Conservation (phyloP, 2,329 filamentous ascomycete genomes). For the Diaporthe citriasiana region DNA sequence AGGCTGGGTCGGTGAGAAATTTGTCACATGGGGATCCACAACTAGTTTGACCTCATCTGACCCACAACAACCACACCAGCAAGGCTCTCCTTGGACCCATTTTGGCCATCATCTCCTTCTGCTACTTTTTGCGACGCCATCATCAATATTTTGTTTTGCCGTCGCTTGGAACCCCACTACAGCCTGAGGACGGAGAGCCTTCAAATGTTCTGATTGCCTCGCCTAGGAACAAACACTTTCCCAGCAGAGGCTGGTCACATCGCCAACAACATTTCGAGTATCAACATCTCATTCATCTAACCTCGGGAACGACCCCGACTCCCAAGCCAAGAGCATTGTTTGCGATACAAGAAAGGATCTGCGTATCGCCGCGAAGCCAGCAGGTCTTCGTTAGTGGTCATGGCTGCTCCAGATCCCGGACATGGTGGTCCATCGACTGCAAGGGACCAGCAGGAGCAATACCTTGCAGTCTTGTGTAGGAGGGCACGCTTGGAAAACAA, state of each 20-base stretch:
- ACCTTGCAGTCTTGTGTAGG: slow-evolving; percentile 5
- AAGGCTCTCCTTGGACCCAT: background rate
- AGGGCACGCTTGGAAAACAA: background rate
- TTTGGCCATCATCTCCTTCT: background rate
- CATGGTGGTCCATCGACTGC: background rate
- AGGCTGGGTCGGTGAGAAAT: slow-evolving; percentile 34
- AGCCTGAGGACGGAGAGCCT: background rate
- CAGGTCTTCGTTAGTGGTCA: background rate
- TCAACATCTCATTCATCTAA: background rate
- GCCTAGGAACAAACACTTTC: background rate
- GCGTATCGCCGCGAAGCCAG: background rate
- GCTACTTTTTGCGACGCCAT: background rate
- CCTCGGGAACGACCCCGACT: background rate
- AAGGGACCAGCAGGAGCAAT: background rate
- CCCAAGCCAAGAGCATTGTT: background rate
- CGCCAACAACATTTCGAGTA: slow-evolving; percentile 4
- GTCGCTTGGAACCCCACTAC: background rate
- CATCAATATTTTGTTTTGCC: background rate
- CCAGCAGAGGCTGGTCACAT: background rate
- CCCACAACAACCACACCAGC: slow-evolving; percentile 16
- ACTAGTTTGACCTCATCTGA: slow-evolving; percentile 23
- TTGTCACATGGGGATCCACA: slow-evolving; percentile 35
- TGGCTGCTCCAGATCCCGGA: background rate
- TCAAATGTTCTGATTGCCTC: background rate
- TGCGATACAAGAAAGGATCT: background rate